Percentiles rank a stretch among this genome's conserved stretches.
Conservation (phyloP, 371 early-diverging fungal genomes). For the Coemansia sp. region DNA sequence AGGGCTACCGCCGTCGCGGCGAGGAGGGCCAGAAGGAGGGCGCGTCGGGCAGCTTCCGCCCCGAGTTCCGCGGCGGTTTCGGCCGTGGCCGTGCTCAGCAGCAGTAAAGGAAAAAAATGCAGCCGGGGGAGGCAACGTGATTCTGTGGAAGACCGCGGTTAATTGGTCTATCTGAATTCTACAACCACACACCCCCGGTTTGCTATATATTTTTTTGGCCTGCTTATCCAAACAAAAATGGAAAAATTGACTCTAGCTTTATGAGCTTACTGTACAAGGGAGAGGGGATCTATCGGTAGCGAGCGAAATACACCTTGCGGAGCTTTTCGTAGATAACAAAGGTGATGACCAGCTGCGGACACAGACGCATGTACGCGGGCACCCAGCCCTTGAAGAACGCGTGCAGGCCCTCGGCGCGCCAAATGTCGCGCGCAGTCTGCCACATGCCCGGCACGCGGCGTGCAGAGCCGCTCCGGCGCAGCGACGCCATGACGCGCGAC, state of each 20-base stretch:
- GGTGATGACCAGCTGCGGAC: slow-evolving; percentile 84
- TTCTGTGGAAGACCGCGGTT: too few species aligned
- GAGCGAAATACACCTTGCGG: slow-evolving; percentile 39
- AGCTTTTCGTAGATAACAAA: slow-evolving; percentile 80
- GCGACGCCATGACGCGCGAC: slow-evolving; percentile 75
- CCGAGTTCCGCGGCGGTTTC: slow-evolving; percentile 90
- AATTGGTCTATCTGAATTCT: neutral
- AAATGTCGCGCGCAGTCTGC: slow-evolving; percentile 21
- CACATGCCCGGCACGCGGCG: slow-evolving; percentile 15
- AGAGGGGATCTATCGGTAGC: neutral
- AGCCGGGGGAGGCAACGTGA: too few species aligned
- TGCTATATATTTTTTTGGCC: neutral
- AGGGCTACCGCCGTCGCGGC: slow-evolving; percentile 79
- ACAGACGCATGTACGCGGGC: slow-evolving; percentile 72
- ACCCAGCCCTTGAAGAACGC: slow-evolving; percentile 88
- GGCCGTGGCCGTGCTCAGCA: slow-evolving; percentile 59
- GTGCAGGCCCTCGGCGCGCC: slow-evolving; percentile 65
- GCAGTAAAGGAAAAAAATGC: slow-evolving; percentile 8
- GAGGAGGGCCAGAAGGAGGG: slow-evolving; percentile 83
- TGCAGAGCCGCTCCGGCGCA: neutral
- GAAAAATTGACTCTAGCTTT: neutral
- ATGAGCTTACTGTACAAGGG: neutral
- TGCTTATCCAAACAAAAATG: neutral
- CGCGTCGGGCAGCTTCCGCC: slow-evolving; percentile 79
- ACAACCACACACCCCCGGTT: neutral